Evolutionary conservation across 352 stramenopile genomes (phyloP).

Genomic region (Phytophthora lateralis): DNA sequence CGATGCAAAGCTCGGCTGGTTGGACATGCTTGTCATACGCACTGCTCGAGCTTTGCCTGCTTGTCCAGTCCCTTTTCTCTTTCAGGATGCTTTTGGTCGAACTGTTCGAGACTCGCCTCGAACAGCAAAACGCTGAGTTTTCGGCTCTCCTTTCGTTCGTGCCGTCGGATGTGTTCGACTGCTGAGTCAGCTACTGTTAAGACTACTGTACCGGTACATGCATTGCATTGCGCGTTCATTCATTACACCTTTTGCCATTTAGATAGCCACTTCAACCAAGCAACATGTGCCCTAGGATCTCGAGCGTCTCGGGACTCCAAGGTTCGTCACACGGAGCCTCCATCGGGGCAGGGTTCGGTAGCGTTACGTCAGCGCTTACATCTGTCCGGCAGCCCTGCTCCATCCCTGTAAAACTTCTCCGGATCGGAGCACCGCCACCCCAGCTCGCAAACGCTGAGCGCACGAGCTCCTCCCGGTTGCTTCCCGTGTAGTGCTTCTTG

Average conservation of each 20-base stretch:
- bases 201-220: background rate
- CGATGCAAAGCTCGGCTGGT: background rate
- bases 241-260: constrained; percentile 5
- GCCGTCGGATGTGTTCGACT: background rate
- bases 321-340: constrained; percentile 32
- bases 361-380: constrained; percentile 7
- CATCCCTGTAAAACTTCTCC: constrained; percentile 22
- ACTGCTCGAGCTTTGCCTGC: background rate
- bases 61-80: constrained; percentile 3
- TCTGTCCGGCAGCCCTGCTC: constrained; percentile 11
- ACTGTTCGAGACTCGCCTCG: constrained; percentile 7
- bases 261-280: constrained; percentile 29
- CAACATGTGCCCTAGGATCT: constrained; percentile 41
- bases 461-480: constrained; percentile 20
- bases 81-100: constrained; percentile 5
- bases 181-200: background rate
- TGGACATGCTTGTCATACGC: background rate
- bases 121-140: constrained; percentile 30
- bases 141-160: constrained; percentile 7
- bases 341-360: constrained; percentile 19
- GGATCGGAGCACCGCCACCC: background rate
- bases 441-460: constrained; percentile 13
- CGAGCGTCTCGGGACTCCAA: constrained; percentile 41
- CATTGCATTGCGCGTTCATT: background rate
- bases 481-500: constrained; percentile 34